phyloP scores from a whole-genome alignment of 2,329 filamentous ascomycete genomes.

The Aspergillus amoenus region DNA sequence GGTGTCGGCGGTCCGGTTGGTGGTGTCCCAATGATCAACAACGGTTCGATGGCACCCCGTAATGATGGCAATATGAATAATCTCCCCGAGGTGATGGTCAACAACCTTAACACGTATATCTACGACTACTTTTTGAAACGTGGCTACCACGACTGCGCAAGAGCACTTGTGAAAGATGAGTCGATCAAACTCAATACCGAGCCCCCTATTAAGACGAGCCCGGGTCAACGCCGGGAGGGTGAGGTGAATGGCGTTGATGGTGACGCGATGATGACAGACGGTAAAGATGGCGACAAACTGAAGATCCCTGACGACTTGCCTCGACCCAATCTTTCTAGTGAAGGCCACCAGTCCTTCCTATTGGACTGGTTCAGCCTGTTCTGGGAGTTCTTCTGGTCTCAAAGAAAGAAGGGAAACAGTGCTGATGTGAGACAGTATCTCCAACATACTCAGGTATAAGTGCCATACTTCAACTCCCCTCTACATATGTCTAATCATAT shows the following conservation, averaged over 20 bases:
- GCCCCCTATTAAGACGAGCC: slow-evolving; percentile 63
- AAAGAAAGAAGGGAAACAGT: slow-evolving; percentile 68
- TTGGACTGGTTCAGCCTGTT: slow-evolving; percentile 97
- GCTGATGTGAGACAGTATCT: slow-evolving; percentile 72
- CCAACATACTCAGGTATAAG: slow-evolving; percentile 71
- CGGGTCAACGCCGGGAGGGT: slow-evolving; percentile 65
- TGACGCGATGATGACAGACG: slow-evolving; percentile 78
- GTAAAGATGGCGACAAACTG: slow-evolving; percentile 70
- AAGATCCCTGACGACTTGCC: slow-evolving; percentile 82
- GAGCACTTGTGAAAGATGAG: slow-evolving; percentile 67
- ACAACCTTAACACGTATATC: slow-evolving; percentile 63
- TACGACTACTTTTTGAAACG: slow-evolving; percentile 80
- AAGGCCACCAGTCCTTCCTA: slow-evolving; percentile 73
- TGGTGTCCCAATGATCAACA: slow-evolving; percentile 58
- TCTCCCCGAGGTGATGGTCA: slow-evolving; percentile 37
- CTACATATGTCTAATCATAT: slow-evolving; percentile 17
- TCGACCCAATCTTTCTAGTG: slow-evolving; percentile 57
- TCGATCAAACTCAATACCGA: slow-evolving; percentile 57
- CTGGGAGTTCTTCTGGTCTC: slow-evolving; percentile 90
- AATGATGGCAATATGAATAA: slow-evolving; percentile 41
- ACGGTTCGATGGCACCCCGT: slow-evolving; percentile 46
- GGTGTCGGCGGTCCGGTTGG: slow-evolving; percentile 57
- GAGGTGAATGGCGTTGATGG: slow-evolving; percentile 73
- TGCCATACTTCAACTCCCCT: not conserved
- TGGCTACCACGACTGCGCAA: slow-evolving; percentile 79